These are phyloP conservation scores for Stephania cephalantha DNA, from an alignment of 164 flowering plant genomes.

Conservation along the genomic window DNA sequence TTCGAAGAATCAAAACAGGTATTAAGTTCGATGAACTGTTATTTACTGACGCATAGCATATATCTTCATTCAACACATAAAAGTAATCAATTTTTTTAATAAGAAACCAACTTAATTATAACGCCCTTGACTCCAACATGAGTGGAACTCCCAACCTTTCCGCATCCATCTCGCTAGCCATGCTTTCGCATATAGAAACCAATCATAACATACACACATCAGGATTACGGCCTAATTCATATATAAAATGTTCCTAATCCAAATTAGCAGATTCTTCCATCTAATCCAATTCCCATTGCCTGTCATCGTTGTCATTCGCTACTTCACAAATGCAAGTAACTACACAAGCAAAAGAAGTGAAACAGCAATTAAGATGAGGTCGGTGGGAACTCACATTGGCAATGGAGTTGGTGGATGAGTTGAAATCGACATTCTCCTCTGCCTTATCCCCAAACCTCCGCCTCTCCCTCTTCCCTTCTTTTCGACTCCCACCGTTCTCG, in stretches of 20 bases:
- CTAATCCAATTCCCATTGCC: background rate
- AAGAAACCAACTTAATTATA: background rate
- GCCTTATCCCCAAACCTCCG: constrained; percentile 33
- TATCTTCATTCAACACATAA: background rate
- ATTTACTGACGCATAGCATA: no score
- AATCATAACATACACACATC: no score
- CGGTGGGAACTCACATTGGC: constrained; percentile 40
- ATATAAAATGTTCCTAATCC: no score
- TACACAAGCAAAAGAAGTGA: background rate
- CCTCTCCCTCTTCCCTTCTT: constrained; percentile 26
- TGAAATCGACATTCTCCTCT: no score
- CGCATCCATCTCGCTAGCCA: no score
- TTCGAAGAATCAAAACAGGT: no score
- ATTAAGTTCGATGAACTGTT: no score
- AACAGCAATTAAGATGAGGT: background rate
- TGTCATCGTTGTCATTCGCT: background rate
- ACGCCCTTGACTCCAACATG: no score
- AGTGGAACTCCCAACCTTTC: no score
- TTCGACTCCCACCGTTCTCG: constrained; percentile 7
- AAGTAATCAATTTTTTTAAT: background rate
- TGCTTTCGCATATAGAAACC: background rate
- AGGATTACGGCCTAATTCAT: no score
- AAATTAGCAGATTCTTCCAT: background rate
- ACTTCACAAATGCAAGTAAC: background rate
- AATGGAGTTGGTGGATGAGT: constrained; percentile 29